Base-by-base conservation (phyloP, 345 rosid genomes). In the Gossypium bickii region DNA sequence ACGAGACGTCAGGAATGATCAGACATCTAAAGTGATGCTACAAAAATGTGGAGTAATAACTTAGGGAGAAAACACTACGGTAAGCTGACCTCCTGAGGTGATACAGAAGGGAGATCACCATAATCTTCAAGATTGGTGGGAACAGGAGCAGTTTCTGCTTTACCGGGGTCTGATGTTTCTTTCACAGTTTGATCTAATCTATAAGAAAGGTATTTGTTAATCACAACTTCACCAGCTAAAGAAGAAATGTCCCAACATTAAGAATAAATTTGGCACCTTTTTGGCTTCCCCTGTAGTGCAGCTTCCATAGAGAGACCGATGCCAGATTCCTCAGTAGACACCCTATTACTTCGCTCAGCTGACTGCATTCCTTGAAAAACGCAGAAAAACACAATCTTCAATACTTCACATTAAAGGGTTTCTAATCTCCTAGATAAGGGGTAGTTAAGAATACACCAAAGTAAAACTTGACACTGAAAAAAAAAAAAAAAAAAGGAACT, bases 241-340 rank as follows among this genome's bases (percentile, higher is more conserved):
- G 69, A 72, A 66, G 9, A 68, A 68, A 58, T 20, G 25, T 15
- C 78, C 16, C 17, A 61, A 58, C 53, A 58, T 34, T 25, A 71
- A 55, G 74, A 72, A 76, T 66, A 68, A 68, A 57, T 67, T 67
- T 45, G 74, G 69, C 74, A 92, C 98, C 94, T 89, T 81, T 80
- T 84, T 67, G 96, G 98, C 76, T 82, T 95, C 79, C 86, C 89
- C 71, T 79, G 92, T 60, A 90, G 77, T 69, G 88, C 68, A 67
- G 93, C 83, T 73, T 77, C 86, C 0, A 64, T 24, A 49, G 75
- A 72, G 63, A 76, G 64, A 59, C 76, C 70, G 29, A 73, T 70
- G 72, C 62, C 55, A 56, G 87, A 79, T 78, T 83, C 82, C 56
- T 79, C 81, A 38, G 71, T 48, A 17, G 80, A 59, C 60, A 47